Conservation (phyloP, 1,139 yeast genomes). For the Candida pseudocylindracea region DNA sequence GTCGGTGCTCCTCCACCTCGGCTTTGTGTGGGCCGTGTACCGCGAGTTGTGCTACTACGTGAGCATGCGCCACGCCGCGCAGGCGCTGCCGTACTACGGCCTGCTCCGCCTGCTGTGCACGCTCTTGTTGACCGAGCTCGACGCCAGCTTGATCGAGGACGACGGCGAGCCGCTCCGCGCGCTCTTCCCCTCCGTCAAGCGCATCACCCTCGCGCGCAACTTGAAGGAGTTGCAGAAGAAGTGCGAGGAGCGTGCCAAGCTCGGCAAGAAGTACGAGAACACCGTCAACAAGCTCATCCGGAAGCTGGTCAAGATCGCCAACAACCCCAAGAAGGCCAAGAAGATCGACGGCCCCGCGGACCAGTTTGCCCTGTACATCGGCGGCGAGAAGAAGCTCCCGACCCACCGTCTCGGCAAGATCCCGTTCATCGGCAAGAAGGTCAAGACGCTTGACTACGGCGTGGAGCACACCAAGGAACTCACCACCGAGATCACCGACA, state of each 20-base stretch:
- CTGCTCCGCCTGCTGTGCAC: conserved; percentile 45
- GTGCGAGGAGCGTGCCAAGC: conserved; percentile 30
- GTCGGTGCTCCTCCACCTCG: conserved; percentile 46
- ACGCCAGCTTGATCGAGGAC: conserved; percentile 24
- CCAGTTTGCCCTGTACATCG: conserved; percentile 30
- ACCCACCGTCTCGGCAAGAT: conserved; percentile 30
- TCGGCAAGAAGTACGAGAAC: conserved; percentile 33
- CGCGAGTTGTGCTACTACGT: conserved; percentile 49
- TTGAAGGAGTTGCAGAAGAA: conserved; percentile 25
- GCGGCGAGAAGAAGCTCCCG: conserved; percentile 44
- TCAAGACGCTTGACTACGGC: conserved; percentile 38
- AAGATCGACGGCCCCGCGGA: conserved; percentile 30
- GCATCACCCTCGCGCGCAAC: conserved; percentile 44
- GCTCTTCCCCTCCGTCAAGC: conserved; percentile 36
- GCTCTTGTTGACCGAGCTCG: conserved; percentile 40
- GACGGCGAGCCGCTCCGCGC: conserved; percentile 17
- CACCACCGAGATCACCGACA: conserved; percentile 26
- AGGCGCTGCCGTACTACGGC: conserved; percentile 52
- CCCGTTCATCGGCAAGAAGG: conserved; percentile 15
- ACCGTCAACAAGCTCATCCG: conserved; percentile 29
- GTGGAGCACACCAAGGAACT: conserved; percentile 29
- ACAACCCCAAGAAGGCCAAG: conserved; percentile 34
- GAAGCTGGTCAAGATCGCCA: conserved; percentile 29
- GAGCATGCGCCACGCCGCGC: conserved; percentile 41
- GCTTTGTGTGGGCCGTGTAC: conserved; percentile 36